phyloP scores from a whole-genome alignment of 2,329 filamentous ascomycete genomes.

The Dactylellina leptospora region DNA sequence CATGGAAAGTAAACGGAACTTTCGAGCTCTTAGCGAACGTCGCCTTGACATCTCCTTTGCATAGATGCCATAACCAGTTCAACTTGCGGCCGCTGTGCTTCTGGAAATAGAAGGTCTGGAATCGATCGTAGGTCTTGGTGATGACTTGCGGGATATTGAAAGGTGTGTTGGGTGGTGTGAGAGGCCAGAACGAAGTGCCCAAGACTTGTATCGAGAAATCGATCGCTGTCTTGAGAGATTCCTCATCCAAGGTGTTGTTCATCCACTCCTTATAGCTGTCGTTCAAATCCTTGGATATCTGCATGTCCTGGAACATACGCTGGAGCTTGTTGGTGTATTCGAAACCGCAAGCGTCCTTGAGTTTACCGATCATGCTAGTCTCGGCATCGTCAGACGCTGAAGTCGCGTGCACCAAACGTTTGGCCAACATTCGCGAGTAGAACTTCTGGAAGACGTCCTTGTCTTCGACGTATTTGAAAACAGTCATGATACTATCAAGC shows the following conservation, averaged over 20 bases:
- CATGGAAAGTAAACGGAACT: slow-evolving; percentile 94
- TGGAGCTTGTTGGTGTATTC: slow-evolving; percentile 99
- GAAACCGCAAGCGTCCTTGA: slow-evolving; percentile 98
- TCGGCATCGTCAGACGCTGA: slow-evolving; percentile 97
- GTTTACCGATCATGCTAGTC: slow-evolving; percentile 98
- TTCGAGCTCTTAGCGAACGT: slow-evolving; percentile 90
- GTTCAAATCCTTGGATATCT: slow-evolving; percentile 98
- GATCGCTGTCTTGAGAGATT: slow-evolving; percentile 73
- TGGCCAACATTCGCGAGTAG: slow-evolving; percentile 94
- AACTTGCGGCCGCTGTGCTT: slow-evolving; percentile 97
- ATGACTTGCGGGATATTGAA: slow-evolving; percentile 90
- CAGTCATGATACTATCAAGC: slow-evolving; percentile 93
- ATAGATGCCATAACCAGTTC: slow-evolving; percentile 97
- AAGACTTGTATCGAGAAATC: slow-evolving; percentile 93
- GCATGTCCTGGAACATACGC: slow-evolving; percentile 99
- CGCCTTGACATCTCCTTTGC: slow-evolving; percentile 94
- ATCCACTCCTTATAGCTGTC: slow-evolving; percentile 83
- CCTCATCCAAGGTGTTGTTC: slow-evolving; percentile 70
- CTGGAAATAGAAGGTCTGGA: slow-evolving; percentile 88
- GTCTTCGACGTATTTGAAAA: slow-evolving; percentile 99
- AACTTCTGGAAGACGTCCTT: slow-evolving; percentile 99
- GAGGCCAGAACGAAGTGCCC: slow-evolving; percentile 96
- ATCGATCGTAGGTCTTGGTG: slow-evolving; percentile 85
- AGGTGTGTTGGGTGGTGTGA: slow-evolving; percentile 83
- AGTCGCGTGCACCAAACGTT: slow-evolving; percentile 91